Evolutionary conservation across 2,329 filamentous ascomycete species (phyloP).

Genomic region (Aspergillus tamarii): DNA sequence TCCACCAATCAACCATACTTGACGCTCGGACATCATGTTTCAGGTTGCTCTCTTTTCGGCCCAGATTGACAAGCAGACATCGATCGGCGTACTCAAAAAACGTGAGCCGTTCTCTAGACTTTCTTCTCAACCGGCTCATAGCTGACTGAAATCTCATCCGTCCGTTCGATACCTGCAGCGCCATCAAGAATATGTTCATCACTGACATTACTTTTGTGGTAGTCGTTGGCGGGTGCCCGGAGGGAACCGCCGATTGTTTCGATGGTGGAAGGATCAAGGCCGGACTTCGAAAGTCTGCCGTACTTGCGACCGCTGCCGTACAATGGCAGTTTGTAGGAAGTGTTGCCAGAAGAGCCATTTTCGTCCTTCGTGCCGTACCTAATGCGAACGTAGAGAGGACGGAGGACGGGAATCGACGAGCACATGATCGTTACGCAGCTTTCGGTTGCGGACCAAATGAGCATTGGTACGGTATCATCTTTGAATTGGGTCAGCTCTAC

Average conservation of each 20-base stretch:
- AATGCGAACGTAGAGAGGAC: slow-evolving; percentile 21
- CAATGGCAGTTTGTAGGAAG: slow-evolving; percentile 25
- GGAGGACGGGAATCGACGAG: slow-evolving; percentile 26
- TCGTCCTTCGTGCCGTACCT: slow-evolving; percentile 22
- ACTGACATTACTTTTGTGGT: slow-evolving; percentile 14
- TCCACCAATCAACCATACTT: background rate
- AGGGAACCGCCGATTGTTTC: background rate
- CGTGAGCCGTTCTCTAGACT: slow-evolving; percentile 14
- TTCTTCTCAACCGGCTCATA: slow-evolving; percentile 42
- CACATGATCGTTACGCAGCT: slow-evolving; percentile 27
- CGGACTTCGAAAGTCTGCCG: slow-evolving; percentile 10
- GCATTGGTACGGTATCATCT: slow-evolving; percentile 26
- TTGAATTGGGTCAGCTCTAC: background rate
- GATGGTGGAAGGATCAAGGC: background rate
- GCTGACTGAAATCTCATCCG: slow-evolving; percentile 24
- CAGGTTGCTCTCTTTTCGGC: background rate
- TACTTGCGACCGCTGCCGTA: slow-evolving; percentile 22
- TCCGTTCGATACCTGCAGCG: slow-evolving; percentile 26
- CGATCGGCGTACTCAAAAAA: background rate
- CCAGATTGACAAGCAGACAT: background rate
- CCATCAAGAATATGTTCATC: slow-evolving; percentile 24
- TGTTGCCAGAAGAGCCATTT: slow-evolving; percentile 16
- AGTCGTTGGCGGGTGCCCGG: background rate
- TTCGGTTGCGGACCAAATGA: slow-evolving; percentile 30
- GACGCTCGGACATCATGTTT: background rate